phyloP scores from a whole-genome alignment of 2,329 filamentous ascomycete genomes.

The Cladosporium cucumerinum region DNA sequence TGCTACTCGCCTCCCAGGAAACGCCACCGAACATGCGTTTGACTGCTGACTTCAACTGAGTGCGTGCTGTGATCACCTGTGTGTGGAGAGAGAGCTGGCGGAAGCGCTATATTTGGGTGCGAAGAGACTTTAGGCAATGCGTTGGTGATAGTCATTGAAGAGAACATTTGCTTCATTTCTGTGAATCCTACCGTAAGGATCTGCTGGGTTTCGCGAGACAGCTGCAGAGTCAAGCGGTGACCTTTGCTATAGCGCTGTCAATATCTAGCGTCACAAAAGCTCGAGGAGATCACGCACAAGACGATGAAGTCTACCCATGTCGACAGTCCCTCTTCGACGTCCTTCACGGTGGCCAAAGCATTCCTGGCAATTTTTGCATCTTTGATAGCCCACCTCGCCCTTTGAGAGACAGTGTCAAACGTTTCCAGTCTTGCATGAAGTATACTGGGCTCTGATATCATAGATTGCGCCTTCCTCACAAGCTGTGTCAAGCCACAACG shows the following conservation, averaged over 20 bases:
- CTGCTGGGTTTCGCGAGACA: neutral
- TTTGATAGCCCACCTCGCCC: neutral
- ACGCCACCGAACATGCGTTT: neutral
- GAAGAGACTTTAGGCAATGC: neutral
- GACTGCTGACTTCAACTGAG: neutral
- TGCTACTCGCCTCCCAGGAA: neutral
- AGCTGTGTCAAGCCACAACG: neutral
- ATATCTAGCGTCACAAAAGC: too few species aligned
- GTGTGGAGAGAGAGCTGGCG: neutral
- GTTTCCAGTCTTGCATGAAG: neutral
- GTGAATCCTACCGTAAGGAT: neutral
- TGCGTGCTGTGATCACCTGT: neutral
- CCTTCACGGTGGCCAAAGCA: neutral
- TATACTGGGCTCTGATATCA: neutral
- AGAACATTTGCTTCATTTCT: neutral
- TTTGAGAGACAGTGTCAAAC: neutral
- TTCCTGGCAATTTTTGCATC: neutral
- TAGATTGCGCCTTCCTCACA: neutral
- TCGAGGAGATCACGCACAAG: neutral
- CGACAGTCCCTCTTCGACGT: neutral
- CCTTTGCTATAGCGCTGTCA: neutral
- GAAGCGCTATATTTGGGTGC: too few species aligned
- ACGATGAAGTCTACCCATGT: neutral
- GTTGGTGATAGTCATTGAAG: neutral
- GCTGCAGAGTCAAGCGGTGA: neutral